phyloP scores from a whole-genome alignment of 768 basidiomycete genomes.

The Leccinum variicolor region DNA sequence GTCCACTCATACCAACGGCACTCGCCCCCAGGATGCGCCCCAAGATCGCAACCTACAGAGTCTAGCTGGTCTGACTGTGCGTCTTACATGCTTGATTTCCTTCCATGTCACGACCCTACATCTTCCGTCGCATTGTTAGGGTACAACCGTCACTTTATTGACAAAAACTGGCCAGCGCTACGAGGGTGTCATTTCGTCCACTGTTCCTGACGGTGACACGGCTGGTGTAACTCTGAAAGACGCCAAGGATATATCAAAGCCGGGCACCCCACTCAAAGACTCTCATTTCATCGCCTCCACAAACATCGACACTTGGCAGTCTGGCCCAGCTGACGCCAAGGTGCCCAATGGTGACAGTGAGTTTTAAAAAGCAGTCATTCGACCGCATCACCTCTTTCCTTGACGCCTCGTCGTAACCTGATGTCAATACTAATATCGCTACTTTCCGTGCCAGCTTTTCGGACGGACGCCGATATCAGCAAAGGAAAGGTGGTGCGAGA shows the following conservation, averaged over 20 bases:
- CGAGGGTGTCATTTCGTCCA: slow-evolving; percentile 68
- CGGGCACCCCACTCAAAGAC: slow-evolving; percentile 69
- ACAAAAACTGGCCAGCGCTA: slow-evolving; percentile 71
- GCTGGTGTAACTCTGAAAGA: slow-evolving; percentile 73
- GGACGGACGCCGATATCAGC: slow-evolving; percentile 79
- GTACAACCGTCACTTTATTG: slow-evolving; percentile 72
- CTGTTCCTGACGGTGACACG: slow-evolving; percentile 61
- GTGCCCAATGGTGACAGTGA: slow-evolving; percentile 69
- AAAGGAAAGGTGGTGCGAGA: slow-evolving; percentile 54
- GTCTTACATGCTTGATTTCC: slow-evolving; percentile 29
- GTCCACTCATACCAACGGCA: slow-evolving; percentile 44
- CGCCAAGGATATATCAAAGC: slow-evolving; percentile 66
- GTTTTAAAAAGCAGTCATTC: slow-evolving; percentile 25
- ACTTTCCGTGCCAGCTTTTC: slow-evolving; percentile 52
- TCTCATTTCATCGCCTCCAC: slow-evolving; percentile 63
- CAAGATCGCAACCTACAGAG: slow-evolving; percentile 63
- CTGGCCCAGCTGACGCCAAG: slow-evolving; percentile 70
- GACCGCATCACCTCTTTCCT: background rate
- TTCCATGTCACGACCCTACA: slow-evolving; percentile 13
- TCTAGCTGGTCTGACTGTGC: slow-evolving; percentile 67
- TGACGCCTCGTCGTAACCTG: background rate
- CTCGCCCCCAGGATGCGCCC: slow-evolving; percentile 41
- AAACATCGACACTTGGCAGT: slow-evolving; percentile 71
- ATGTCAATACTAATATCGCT: slow-evolving; percentile 11
- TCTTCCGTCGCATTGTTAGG: slow-evolving; percentile 39